Evolutionary conservation across 1,284 basidiomycete species (phyloP).

Genomic region (Ganoderma leucocontextum): DNA sequence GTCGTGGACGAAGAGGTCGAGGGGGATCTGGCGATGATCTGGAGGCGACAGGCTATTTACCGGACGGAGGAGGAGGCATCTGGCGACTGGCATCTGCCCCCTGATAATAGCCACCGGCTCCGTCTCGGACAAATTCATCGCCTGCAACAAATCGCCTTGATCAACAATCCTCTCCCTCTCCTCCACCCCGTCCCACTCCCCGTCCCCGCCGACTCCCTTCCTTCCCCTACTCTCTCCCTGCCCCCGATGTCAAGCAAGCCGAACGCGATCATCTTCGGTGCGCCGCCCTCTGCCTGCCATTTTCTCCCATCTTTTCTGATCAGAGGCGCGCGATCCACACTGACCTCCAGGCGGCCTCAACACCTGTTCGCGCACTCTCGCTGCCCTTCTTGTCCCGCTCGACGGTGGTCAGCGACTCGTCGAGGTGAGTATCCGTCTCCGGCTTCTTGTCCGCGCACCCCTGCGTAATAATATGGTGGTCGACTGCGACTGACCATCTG

Average conservation of each 20-base stretch:
- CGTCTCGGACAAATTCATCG: slow-evolving; percentile 26
- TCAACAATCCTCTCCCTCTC: slow-evolving; percentile 25
- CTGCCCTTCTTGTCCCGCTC: slow-evolving; percentile 66
- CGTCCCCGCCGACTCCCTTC: slow-evolving; percentile 19
- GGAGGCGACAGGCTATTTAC: neutral
- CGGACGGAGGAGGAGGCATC: neutral
- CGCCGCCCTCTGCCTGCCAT: slow-evolving; percentile 33
- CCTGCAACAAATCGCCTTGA: slow-evolving; percentile 30
- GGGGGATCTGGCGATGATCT: slow-evolving; percentile 2
- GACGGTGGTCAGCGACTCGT: slow-evolving; percentile 71
- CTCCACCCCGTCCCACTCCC: slow-evolving; percentile 22
- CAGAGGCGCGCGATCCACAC: slow-evolving; percentile 26
- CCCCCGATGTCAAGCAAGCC: slow-evolving; percentile 59
- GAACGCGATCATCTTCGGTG: slow-evolving; percentile 85
- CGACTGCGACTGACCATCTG: slow-evolving; percentile 2
- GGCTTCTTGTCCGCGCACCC: neutral
- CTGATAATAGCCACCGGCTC: slow-evolving; percentile 17
- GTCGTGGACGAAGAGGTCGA: neutral
- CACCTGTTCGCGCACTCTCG: slow-evolving; percentile 75
- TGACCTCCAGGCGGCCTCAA: slow-evolving; percentile 72
- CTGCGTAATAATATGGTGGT: neutral
- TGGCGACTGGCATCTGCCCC: slow-evolving; percentile 21
- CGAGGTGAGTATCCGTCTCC: slow-evolving; percentile 58
- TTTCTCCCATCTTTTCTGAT: slow-evolving; percentile 19
- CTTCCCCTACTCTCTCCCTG: slow-evolving; percentile 18